phyloP scores from a whole-genome alignment of 2,329 filamentous ascomycete genomes.

The Botrytis tulipae region DNA sequence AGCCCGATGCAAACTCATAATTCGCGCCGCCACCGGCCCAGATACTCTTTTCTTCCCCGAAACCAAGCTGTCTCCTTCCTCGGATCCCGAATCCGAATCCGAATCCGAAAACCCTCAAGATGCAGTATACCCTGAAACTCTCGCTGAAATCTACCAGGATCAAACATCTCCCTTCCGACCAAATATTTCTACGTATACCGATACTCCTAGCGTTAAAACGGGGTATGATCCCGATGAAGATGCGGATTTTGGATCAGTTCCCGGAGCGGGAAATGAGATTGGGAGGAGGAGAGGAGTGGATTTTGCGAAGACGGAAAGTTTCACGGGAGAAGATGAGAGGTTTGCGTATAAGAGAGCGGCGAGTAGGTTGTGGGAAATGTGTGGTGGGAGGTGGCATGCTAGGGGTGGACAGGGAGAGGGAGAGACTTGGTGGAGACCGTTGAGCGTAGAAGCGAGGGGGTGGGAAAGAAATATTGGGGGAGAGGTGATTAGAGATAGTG shows the following conservation, averaged over 20 bases:
- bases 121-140: slow-evolving; percentile 62
- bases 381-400: slow-evolving; percentile 68
- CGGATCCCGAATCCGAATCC: slow-evolving; percentile 41
- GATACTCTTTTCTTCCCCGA: slow-evolving; percentile 80
- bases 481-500: slow-evolving; percentile 17
- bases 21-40: slow-evolving; percentile 65
- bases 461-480: slow-evolving; percentile 52
- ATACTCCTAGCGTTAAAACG: slow-evolving; percentile 42
- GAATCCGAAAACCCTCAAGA: slow-evolving; percentile 45
- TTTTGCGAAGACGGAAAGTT: slow-evolving; percentile 64
- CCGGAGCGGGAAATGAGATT: slow-evolving; percentile 42
- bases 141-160: slow-evolving; percentile 76
- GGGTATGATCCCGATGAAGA: slow-evolving; percentile 57
- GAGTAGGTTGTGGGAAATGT: slow-evolving; percentile 81
- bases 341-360: slow-evolving; percentile 78
- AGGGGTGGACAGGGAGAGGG: slow-evolving; percentile 49
- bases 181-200: slow-evolving; percentile 67
- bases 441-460: slow-evolving; percentile 60
- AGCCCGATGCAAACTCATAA: slow-evolving; percentile 71
- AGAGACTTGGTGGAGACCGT: slow-evolving; percentile 64
- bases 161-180: slow-evolving; percentile 73
- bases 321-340: slow-evolving; percentile 77
- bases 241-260: slow-evolving; percentile 49
- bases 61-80: slow-evolving; percentile 23
- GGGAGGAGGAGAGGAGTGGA: slow-evolving; percentile 44